Evolutionary conservation across 352 stramenopile species (phyloP).

Genomic region (Pythium apleroticum): DNA sequence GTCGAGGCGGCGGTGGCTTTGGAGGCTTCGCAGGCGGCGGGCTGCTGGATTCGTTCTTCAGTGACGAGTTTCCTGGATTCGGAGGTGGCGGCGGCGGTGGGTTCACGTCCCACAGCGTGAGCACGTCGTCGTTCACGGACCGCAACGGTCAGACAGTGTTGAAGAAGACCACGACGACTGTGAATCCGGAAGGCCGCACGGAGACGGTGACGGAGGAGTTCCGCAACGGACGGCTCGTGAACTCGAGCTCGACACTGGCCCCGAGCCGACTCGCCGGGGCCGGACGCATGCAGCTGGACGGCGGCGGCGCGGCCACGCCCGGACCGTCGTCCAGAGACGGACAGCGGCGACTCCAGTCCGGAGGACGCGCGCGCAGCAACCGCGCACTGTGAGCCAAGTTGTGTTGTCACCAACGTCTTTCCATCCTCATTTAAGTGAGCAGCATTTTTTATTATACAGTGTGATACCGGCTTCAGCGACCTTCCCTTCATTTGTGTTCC

Average conservation of each 20-base stretch:
- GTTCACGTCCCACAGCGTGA: conserved; percentile 51
- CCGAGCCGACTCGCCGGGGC: conserved; percentile 47
- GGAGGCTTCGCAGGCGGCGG: conserved; percentile 25
- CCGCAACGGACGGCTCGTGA: conserved; percentile 61
- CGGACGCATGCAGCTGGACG: conserved; percentile 64
- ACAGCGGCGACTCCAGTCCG: not conserved
- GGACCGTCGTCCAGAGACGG: conserved; percentile 1
- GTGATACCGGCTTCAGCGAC: not conserved
- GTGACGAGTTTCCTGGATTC: conserved; percentile 23
- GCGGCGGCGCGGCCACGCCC: not conserved
- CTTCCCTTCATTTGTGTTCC: not conserved
- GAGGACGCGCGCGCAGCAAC: conserved; percentile 11
- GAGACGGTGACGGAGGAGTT: conserved; percentile 75
- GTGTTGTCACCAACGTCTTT: not conserved
- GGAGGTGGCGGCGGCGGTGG: conserved; percentile 32
- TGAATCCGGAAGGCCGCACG: conserved; percentile 42
- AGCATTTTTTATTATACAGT: not conserved
- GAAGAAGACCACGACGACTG: conserved; percentile 72
- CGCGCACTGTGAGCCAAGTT: not conserved
- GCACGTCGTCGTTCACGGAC: conserved; percentile 67
- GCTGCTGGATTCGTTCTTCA: conserved; percentile 58
- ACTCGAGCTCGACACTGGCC: conserved; percentile 41
- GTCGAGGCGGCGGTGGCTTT: conserved; percentile 28
- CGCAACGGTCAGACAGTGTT: conserved; percentile 69
- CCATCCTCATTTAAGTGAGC: not conserved